Conservation (phyloP, 1,284 basidiomycete genomes). For the Moesziomyces sp. region DNA sequence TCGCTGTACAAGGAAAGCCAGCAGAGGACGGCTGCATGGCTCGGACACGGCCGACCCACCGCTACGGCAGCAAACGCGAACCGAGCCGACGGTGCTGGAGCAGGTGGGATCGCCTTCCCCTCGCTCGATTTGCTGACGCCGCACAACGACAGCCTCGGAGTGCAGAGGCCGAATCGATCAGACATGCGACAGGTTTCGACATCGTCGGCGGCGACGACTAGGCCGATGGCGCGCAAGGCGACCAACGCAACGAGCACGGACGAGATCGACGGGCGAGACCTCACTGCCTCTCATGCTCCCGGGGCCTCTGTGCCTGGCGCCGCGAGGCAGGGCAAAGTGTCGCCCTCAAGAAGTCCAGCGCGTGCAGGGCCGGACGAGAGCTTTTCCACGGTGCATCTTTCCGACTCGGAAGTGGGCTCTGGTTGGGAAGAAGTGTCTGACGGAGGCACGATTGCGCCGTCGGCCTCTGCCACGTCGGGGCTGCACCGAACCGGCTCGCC, state of each 20-base stretch:
- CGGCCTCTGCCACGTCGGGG: conserved; percentile 4
- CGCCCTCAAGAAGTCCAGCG: conserved; percentile 13
- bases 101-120: conserved; percentile 35
- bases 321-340: neutral
- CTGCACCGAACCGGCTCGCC: conserved; percentile 17
- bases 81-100: neutral
- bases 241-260: neutral
- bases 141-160: conserved; percentile 7
- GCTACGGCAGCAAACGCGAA: conserved; percentile 2
- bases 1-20: conserved; percentile 22
- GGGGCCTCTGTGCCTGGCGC: neutral
- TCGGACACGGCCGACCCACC: conserved; percentile 17
- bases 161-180: conserved; percentile 20
- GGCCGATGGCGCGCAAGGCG: conserved; percentile 10
- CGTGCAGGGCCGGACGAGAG: conserved; percentile 30
- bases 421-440: conserved; percentile 53
- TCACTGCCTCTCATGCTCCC: conserved; percentile 3
- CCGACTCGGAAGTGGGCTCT: conserved; percentile 41
- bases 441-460: conserved; percentile 43
- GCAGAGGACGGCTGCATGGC: conserved; percentile 38
- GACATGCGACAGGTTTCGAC: conserved; percentile 36
- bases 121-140: conserved; percentile 37
- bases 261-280: conserved; percentile 6
- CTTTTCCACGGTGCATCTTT: conserved; percentile 39
- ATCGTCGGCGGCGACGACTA: conserved; percentile 35